These are phyloP conservation scores for Plasmopara viticola DNA, from an alignment of 352 stramenopile genomes.

Conservation along the genomic window DNA sequence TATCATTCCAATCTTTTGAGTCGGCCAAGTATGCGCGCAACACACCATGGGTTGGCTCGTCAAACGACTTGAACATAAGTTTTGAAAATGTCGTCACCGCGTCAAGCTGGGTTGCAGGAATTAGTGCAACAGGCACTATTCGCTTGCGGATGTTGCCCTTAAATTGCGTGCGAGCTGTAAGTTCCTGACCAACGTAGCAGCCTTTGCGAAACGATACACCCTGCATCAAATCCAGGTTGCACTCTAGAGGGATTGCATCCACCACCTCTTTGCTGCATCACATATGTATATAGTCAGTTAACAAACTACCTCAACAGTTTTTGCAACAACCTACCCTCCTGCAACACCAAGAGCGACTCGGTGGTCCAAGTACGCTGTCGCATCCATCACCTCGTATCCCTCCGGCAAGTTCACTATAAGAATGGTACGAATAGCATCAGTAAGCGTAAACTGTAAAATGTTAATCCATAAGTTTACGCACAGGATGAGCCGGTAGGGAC, in stretches of 20 bases:
- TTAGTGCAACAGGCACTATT: conserved; percentile 62
- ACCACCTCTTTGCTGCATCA: conserved; percentile 56
- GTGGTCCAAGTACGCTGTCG: conserved; percentile 47
- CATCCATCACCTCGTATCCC: conserved; percentile 38
- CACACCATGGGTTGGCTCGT: conserved; percentile 25
- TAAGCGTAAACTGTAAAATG: not conserved
- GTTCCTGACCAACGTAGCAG: conserved; percentile 94
- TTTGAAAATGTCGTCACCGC: conserved; percentile 44
- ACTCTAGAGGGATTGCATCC: conserved; percentile 88
- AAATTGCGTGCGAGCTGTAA: conserved; percentile 92
- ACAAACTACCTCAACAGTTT: not conserved
- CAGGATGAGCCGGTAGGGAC: conserved; percentile 27
- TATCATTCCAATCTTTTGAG: conserved; percentile 22
- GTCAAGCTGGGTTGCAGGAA: conserved; percentile 44
- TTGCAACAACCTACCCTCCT: conserved; percentile 45
- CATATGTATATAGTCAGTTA: conserved; percentile 6
- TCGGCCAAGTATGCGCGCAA: conserved; percentile 45
- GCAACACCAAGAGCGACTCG: conserved; percentile 60
- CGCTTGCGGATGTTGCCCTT: conserved; percentile 85
- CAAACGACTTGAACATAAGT: conserved; percentile 55
- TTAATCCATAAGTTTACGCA: conserved; percentile 16
- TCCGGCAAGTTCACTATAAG: conserved; percentile 46
- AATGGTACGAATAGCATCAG: conserved; percentile 5
- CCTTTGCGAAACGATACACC: conserved; percentile 91
- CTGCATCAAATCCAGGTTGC: conserved; percentile 87